These are phyloP conservation scores for Emergomyces africanus DNA, from an alignment of 2,329 filamentous ascomycete species.

Conservation along the genomic window DNA sequence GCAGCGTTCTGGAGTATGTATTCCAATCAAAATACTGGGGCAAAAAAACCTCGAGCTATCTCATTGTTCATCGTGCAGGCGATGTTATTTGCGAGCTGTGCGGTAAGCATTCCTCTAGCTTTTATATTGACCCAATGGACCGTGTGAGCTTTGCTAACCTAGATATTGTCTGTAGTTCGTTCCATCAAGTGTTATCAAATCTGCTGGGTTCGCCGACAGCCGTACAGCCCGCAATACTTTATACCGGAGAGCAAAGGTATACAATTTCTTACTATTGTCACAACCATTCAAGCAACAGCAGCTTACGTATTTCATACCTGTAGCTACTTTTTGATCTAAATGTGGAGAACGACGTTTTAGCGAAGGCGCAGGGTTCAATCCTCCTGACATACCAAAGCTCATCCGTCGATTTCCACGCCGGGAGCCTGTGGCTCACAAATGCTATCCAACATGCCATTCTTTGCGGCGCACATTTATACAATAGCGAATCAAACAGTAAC, in stretches of 20 bases:
- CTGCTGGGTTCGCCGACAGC: slow-evolving; percentile 30
- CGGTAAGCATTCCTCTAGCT: slow-evolving; percentile 27
- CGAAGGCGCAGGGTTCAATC: slow-evolving; percentile 20
- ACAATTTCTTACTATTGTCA: background rate
- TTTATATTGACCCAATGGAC: background rate
- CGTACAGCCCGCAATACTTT: slow-evolving; percentile 34
- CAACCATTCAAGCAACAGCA: no score
- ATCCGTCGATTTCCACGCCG: slow-evolving; percentile 17
- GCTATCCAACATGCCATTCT: slow-evolving; percentile 40
- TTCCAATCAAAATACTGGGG: slow-evolving; percentile 1
- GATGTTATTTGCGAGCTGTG: slow-evolving; percentile 19
- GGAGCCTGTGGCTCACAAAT: slow-evolving; percentile 34
- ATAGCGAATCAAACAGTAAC: slow-evolving; percentile 32
- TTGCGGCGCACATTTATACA: slow-evolving; percentile 34
- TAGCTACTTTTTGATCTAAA: slow-evolving; percentile 21
- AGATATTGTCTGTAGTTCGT: slow-evolving; percentile 30
- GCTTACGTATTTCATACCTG: background rate
- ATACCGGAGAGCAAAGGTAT: slow-evolving; percentile 33
- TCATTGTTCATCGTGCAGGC: slow-evolving; percentile 22
- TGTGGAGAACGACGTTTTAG: slow-evolving; percentile 14
- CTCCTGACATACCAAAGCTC: slow-evolving; percentile 30
- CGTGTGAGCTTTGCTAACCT: slow-evolving; percentile 9
- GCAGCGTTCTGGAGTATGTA: slow-evolving; percentile 33
- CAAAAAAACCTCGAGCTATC: slow-evolving; percentile 8
- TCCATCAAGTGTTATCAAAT: slow-evolving; percentile 32